Evolutionary conservation across 305 asterid species (phyloP), one percentile per base, ranked within the genome.

Genomic region (Ajuga reptans): DNA sequence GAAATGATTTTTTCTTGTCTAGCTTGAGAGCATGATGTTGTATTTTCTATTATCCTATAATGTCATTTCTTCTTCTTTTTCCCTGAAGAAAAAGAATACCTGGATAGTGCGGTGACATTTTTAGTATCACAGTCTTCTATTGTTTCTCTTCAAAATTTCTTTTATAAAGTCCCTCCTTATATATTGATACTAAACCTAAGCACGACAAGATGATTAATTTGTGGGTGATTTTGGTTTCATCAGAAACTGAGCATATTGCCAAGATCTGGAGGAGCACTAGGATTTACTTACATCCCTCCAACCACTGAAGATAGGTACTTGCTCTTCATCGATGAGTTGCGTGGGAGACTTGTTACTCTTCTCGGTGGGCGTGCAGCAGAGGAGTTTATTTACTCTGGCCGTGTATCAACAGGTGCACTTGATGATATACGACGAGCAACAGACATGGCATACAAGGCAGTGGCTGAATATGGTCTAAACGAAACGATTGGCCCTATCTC

Each of bases 281-380:
- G 99, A 70, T 94, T 91, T 77, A 89, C 99, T 0, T 94, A 94
- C 82, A 87, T 80, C 46, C 99, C 98, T 57, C 99, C 98, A 67
- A 84, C 95, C 64, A 81, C 5, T 17, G 98, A 94, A 84, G 99
- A 94, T 80, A 81, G 99, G 81, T 91, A 94, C 80, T 83, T 94
- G 89, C 94, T 91, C 84, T 91, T 94, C 82, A 78, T 87, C 24
- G 98, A 92, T 70, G 96, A 92, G 82, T 77, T 94, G 86, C 95
- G 96, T 6, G 99, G 99, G 66, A 95, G 96, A 71, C 88, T 94
- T 65, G 99, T 91, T 59, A 89, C 99, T 71, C 98, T 94, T 70
- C 95, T 94, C 24, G 99, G 98, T 1, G 98, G 98, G 15, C 97
- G 99, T 60, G 99, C 99, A 49, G 99, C 99, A 3, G 99, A 94